Conservation (phyloP, 495 filamentous ascomycete species). For the Massariosphaeria phaeospora region DNA sequence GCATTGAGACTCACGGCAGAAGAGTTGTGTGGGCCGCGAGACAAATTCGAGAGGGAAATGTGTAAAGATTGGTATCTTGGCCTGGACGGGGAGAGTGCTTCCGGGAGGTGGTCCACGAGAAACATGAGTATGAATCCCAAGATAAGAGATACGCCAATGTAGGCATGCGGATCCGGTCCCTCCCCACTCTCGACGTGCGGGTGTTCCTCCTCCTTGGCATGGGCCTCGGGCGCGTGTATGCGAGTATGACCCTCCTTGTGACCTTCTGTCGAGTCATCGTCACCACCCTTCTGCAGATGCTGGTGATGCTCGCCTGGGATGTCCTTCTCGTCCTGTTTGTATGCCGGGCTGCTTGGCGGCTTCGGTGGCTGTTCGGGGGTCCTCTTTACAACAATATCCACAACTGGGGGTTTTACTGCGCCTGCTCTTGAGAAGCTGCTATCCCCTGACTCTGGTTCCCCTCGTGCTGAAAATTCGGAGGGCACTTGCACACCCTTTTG, state of each 20-base stretch:
- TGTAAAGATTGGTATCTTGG: constrained; percentile 56
- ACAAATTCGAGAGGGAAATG: constrained; percentile 77
- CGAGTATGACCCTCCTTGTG: constrained; percentile 28
- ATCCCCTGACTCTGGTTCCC: constrained; percentile 10
- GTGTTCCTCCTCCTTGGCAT: no score
- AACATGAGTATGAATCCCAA: constrained; percentile 96
- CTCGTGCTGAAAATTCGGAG: neutral
- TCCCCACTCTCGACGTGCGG: constrained; percentile 13
- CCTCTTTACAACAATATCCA: constrained; percentile 18
- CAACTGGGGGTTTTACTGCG: constrained; percentile 7
- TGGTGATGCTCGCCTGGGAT: constrained; percentile 35
- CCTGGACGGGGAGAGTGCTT: constrained; percentile 56
- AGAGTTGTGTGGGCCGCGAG: constrained; percentile 48
- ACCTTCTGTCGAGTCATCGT: constrained; percentile 32
- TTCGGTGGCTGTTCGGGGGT: constrained; percentile 16
- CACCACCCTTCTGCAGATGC: constrained; percentile 29
- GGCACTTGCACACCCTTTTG: constrained; percentile 19
- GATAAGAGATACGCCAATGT: constrained; percentile 80
- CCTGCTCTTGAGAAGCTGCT: constrained; percentile 2
- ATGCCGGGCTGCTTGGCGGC: constrained; percentile 35
- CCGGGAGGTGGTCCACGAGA: constrained; percentile 77
- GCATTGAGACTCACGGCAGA: constrained; percentile 38
- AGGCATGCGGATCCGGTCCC: constrained; percentile 53
- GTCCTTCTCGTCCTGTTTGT: constrained; percentile 33
- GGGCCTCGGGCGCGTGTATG: constrained; percentile 15